Base-by-base conservation (phyloP, 352 stramenopile species). In the Phytophthora parvispora region DNA sequence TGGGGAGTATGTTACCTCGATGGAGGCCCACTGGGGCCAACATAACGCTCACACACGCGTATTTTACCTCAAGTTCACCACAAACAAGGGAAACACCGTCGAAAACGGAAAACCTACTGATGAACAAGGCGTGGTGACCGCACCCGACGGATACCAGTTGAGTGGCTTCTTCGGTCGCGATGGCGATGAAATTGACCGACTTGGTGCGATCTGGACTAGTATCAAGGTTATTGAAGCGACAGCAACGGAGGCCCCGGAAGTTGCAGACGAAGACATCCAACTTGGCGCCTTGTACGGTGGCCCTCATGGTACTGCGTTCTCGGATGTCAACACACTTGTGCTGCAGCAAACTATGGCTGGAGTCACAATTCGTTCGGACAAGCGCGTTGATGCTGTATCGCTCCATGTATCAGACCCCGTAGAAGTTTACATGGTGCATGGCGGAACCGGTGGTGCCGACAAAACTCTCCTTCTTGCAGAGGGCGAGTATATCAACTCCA, bases 21-120 rank as follows among this genome's bases (percentile, higher is more conserved):
- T 84, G 51, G 76, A 87, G 61, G 42, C 66, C 9, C 79, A 87
- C n/a, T 64, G 51, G 62, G 62, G 62, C 0, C 52, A 69, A 18
- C 43, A 69, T 22, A 52, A 64, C 20, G 62, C 42, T 28, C 62
- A 64, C 32, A 69, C 62, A 16, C 53, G 62, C n/a, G 56, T 69
- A 2, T 69, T 69, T 24, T 69, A 69, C n/a, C 43, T 69, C 18
- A 69, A 64, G 18, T 64, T 69, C 22, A 57, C 38, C 20, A 69
- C 62, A 3, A 69, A 55, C 54, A 36, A 54, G 10, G 53, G 62
- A 7, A 60, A 69, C 36, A 64, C 62, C 13, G 36, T 69, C 27
- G 45, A 52, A 7, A 36, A 36, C 28, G 62, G 53, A 3, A 59
- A 54, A 22, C 42, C 55, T 4, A 69, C 62, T 1, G 62, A 64